Conservation (phyloP, 257 asterid genomes). For the Nicotiana obtusifolia region DNA sequence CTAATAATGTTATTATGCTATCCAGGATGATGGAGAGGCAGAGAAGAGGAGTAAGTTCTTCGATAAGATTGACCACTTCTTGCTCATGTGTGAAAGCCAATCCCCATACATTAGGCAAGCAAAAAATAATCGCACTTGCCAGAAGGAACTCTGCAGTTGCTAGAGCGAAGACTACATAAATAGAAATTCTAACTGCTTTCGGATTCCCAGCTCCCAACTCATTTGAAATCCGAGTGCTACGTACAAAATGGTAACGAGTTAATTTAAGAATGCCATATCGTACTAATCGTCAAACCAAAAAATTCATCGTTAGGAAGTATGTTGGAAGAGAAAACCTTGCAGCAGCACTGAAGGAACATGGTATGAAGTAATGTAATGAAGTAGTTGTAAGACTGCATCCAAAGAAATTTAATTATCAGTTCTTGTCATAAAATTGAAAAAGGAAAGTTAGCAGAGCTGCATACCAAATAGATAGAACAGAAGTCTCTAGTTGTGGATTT, state of each 20-base stretch:
- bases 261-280: neutral
- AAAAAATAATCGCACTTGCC: conserved; percentile 31
- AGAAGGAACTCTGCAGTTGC: conserved; percentile 37
- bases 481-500: conserved; percentile 56
- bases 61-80: conserved; percentile 38
- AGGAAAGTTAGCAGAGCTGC: neutral
- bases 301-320: neutral
- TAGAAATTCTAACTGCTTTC: conserved; percentile 24
- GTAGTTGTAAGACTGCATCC: conserved; percentile 48
- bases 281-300: too few species aligned
- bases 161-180: conserved; percentile 34
- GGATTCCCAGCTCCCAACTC: conserved; percentile 64
- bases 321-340: conserved; percentile 37
- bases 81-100: conserved; percentile 35
- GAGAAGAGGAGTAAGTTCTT: conserved; percentile 40
- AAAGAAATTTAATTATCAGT: neutral
- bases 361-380: conserved; percentile 38
- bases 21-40: conserved; percentile 40
- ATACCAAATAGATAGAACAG: conserved; percentile 62
- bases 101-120: conserved; percentile 24
- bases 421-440: neutral
- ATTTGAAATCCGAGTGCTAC: conserved; percentile 58
- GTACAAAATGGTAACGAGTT: conserved; percentile 12
- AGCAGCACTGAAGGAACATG: conserved; percentile 53
- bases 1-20: conserved; percentile 55